Evolutionary conservation across 176 grass and related monocot genomes (phyloP).

Genomic region (Triticum timopheevii): DNA sequence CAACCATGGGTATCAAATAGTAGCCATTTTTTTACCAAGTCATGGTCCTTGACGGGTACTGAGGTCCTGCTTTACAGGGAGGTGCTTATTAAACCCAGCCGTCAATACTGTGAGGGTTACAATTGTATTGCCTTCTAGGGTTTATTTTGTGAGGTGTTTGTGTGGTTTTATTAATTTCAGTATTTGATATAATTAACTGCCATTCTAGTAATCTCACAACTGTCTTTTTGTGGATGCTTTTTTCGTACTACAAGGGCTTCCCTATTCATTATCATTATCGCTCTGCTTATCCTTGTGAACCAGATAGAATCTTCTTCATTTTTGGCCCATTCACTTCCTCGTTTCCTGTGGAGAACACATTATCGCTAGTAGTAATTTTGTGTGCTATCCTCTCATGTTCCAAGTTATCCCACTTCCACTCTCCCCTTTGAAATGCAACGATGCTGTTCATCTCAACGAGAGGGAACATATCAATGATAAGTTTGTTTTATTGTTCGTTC

Average conservation of each 20-base stretch:
- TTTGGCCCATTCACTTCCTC: neutral
- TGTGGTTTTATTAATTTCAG: neutral
- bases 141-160: neutral
- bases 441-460: neutral
- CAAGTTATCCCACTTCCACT: neutral
- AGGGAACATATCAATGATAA: neutral
- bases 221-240: neutral
- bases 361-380: neutral
- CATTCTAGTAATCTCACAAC: neutral
- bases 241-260: neutral
- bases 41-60: neutral
- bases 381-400: neutral
- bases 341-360: neutral
- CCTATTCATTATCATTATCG: neutral
- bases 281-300: neutral
- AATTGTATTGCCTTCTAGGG: neutral
- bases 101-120: neutral
- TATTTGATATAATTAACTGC: neutral
- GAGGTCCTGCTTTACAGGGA: neutral
- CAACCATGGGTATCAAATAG: neutral
- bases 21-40: neutral
- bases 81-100: neutral
- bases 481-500: neutral
- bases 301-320: neutral
- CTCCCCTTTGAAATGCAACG: neutral